Percentiles rank a stretch among this genome's conserved stretches.
Conservation (phyloP, 441 rosid species). For the Eugenia klotzschiana region DNA sequence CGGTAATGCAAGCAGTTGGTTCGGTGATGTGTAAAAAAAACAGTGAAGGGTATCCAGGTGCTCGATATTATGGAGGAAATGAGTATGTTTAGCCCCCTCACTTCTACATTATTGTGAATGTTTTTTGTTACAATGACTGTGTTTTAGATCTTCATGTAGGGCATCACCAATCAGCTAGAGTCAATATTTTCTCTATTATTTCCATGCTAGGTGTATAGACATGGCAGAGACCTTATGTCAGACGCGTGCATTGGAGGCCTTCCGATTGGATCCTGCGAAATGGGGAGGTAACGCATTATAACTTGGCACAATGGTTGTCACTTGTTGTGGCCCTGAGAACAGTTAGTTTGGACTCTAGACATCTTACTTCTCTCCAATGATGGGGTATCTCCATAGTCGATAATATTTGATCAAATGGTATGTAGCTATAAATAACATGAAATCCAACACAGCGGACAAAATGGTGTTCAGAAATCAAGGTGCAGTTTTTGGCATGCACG, state of each 20-base stretch:
- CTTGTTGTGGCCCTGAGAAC: neutral
- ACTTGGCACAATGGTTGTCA: neutral
- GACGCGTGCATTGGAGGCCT: conserved; percentile 83
- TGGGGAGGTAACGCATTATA: conserved; percentile 69
- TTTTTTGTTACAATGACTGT: neutral
- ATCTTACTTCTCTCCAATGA: neutral
- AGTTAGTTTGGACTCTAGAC: neutral
- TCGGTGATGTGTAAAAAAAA: conserved; percentile 92
- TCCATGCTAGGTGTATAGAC: conserved; percentile 64
- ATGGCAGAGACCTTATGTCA: conserved; percentile 90
- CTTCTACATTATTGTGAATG: neutral
- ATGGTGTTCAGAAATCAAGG: neutral
- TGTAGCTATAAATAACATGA: neutral
- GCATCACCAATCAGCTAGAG: neutral
- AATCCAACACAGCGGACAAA: neutral
- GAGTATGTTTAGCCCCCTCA: conserved; percentile 36
- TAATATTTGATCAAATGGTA: neutral
- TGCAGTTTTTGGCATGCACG: neutral
- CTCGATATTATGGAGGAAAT: conserved; percentile 91
- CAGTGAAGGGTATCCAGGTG: conserved; percentile 95
- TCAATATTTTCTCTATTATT: neutral
- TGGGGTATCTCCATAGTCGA: neutral
- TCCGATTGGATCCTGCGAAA: conserved; percentile 67
- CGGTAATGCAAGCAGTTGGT: conserved; percentile 95
- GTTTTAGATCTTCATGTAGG: no score